Conservation (phyloP, 352 stramenopile genomes). For the Achlya hypogyna region DNA sequence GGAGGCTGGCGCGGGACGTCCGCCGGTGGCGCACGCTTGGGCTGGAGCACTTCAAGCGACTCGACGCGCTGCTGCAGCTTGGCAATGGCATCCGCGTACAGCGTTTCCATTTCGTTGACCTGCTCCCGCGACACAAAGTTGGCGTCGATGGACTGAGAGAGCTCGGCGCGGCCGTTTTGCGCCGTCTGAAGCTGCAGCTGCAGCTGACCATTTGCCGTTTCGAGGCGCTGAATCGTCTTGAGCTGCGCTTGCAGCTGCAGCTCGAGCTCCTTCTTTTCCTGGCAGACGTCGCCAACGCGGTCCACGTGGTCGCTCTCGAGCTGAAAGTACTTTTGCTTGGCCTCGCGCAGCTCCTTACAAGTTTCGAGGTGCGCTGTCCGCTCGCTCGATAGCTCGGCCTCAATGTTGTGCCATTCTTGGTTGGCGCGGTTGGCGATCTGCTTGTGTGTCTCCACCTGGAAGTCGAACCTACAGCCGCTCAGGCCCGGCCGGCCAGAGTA, state of each 20-base stretch:
- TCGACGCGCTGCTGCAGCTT: conserved; percentile 62
- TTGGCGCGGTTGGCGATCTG: conserved; percentile 44
- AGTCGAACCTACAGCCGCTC: conserved; percentile 27
- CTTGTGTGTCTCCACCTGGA: conserved; percentile 57
- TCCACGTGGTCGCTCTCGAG: conserved; percentile 49
- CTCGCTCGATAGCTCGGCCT: conserved; percentile 43
- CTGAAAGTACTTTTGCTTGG: conserved; percentile 57
- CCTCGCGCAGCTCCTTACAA: conserved; percentile 61
- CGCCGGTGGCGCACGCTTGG: conserved; percentile 4
- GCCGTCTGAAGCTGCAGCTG: conserved; percentile 26
- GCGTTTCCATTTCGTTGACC: conserved; percentile 58
- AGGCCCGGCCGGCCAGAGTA: neutral
- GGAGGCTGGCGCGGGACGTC: neutral
- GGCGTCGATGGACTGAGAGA: conserved; percentile 38
- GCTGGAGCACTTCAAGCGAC: conserved; percentile 37
- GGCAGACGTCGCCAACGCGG: conserved; percentile 51
- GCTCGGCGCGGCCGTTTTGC: conserved; percentile 26
- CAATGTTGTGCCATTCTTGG: conserved; percentile 63
- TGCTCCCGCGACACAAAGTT: conserved; percentile 45
- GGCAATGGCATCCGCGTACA: conserved; percentile 59
- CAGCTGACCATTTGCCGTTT: conserved; percentile 26
- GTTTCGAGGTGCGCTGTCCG: conserved; percentile 43
- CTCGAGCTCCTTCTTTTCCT: conserved; percentile 47
- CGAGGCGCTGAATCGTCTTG: conserved; percentile 29
- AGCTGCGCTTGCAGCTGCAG: conserved; percentile 25